Percentiles rank a stretch among this genome's conserved stretches.
Conservation (phyloP, 106 monocot species). For the Posidonia australis region DNA sequence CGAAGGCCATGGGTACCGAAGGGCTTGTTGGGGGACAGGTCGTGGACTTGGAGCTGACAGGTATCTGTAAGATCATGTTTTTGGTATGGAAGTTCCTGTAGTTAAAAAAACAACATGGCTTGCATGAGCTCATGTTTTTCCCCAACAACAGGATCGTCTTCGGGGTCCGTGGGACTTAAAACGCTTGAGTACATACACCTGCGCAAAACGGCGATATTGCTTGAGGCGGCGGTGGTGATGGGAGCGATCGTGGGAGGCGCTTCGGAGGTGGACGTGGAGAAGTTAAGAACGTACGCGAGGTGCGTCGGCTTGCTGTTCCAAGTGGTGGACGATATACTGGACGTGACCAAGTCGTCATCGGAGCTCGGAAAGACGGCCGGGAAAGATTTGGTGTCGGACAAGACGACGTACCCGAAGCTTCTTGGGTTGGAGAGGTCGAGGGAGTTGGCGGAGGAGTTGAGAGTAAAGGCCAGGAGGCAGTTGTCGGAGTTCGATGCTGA, state of each 20-base stretch:
- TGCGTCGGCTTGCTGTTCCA: conserved; percentile 76
- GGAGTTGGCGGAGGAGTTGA: conserved; percentile 57
- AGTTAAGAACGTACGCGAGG: conserved; percentile 46
- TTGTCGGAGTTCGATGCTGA: conserved; percentile 42
- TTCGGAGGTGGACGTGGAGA: conserved; percentile 40
- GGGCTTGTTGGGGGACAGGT: conserved; percentile 19
- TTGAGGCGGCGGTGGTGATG: conserved; percentile 66
- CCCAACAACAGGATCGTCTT: no score
- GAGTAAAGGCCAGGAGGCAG: no score
- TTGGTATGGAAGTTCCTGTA: no score
- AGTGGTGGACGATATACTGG: conserved; percentile 84
- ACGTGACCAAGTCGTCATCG: conserved; percentile 65
- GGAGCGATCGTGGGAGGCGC: conserved; percentile 74
- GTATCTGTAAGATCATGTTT: no score
- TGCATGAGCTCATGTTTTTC: no score
- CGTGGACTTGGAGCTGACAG: conserved; percentile 10
- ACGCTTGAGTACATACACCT: conserved; percentile 42
- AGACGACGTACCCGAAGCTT: conserved; percentile 84
- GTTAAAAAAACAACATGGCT: no score
- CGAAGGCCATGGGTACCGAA: conserved; percentile 7
- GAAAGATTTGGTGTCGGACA: conserved; percentile 66
- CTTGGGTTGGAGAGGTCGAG: conserved; percentile 65
- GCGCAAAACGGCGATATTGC: conserved; percentile 72
- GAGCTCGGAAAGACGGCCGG: conserved; percentile 82
- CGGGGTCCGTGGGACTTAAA: conserved; percentile 25